A percentile compares a stretch with the other conserved stretches of the same genome.
These are phyloP conservation scores for Linaria vulgaris DNA, from an alignment of 257 asterid species.

Conservation along the genomic window DNA sequence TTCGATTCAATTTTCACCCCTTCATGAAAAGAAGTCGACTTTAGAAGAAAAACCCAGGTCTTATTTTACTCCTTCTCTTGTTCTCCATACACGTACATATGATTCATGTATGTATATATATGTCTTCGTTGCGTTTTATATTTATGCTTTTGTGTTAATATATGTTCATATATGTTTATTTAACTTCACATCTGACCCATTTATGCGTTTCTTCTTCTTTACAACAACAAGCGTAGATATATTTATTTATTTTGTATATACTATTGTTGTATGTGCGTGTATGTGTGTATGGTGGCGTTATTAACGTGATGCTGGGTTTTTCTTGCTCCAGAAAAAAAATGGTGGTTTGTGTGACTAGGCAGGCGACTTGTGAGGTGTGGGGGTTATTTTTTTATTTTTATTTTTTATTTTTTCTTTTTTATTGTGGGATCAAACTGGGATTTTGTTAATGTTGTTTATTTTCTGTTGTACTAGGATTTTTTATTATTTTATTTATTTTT, in stretches of 20 bases:
- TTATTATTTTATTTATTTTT: slow-evolving; percentile 12
- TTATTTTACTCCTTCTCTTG: too few relatives aligned
- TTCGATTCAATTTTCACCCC: too few relatives aligned
- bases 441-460: slow-evolving; percentile 10
- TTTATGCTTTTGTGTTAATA: too few relatives aligned
- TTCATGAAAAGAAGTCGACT: too few relatives aligned
- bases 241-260: too few relatives aligned
- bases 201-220: slow-evolving; percentile 20
- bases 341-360: slow-evolving; percentile 11
- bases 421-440: slow-evolving; percentile 48
- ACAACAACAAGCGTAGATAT: slow-evolving; percentile 37
- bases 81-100: too few relatives aligned
- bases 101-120: too few relatives aligned
- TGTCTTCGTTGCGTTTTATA: background rate
- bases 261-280: slow-evolving; percentile 2
- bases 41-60: too few relatives aligned
- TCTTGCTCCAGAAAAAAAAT: too few relatives aligned
- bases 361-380: slow-evolving; percentile 12
- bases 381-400: slow-evolving; percentile 36
- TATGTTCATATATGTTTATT: slow-evolving; percentile 14
- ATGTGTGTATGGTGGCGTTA: background rate
- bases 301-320: background rate
- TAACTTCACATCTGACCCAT: slow-evolving; percentile 41
- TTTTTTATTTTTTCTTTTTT: too few relatives aligned
- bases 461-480: background rate